These are phyloP conservation scores for Taxawa tesnikishii DNA, from an alignment of 2,329 filamentous ascomycete genomes.

Conservation along the genomic window DNA sequence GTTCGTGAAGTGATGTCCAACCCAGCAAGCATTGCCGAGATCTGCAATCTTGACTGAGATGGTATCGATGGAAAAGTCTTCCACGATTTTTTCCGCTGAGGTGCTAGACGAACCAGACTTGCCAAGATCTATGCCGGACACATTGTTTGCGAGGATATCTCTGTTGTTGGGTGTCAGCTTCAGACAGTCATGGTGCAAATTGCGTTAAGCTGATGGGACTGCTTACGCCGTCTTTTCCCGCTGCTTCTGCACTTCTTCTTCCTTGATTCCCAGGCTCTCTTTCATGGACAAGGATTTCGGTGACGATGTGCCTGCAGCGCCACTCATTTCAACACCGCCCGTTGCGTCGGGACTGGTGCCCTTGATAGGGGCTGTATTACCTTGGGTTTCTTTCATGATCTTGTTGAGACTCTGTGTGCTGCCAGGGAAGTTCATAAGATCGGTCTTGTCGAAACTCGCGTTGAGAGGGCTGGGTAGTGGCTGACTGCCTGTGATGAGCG, in stretches of 20 bases:
- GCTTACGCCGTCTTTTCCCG: conserved; percentile 89
- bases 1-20: conserved; percentile 97
- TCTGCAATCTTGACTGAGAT: conserved; percentile 99
- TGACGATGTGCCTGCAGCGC: conserved; percentile 38
- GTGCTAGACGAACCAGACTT: conserved; percentile 36
- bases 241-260: conserved; percentile 55
- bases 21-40: conserved; percentile 96
- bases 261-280: conserved; percentile 42
- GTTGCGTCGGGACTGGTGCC: conserved; percentile 26
- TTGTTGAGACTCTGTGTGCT: conserved; percentile 67
- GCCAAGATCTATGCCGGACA: conserved; percentile 79
- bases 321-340: conserved; percentile 40
- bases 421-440: conserved; percentile 48
- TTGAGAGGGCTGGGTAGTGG: conserved; percentile 91
- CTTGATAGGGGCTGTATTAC: conserved; percentile 41
- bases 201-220: background rate
- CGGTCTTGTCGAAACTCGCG: conserved; percentile 71
- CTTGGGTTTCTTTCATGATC: conserved; percentile 59
- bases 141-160: conserved; percentile 80
- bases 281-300: conserved; percentile 43
- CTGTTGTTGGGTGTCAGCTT: conserved; percentile 16
- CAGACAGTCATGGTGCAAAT: too few species aligned
- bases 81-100: conserved; percentile 47
- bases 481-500: conserved; percentile 93
- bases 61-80: conserved; percentile 54